Evolutionary conservation across 2,329 filamentous ascomycete species (phyloP), one percentile per base, ranked within the genome.

Genomic region (Epichloe hybrida): DNA sequence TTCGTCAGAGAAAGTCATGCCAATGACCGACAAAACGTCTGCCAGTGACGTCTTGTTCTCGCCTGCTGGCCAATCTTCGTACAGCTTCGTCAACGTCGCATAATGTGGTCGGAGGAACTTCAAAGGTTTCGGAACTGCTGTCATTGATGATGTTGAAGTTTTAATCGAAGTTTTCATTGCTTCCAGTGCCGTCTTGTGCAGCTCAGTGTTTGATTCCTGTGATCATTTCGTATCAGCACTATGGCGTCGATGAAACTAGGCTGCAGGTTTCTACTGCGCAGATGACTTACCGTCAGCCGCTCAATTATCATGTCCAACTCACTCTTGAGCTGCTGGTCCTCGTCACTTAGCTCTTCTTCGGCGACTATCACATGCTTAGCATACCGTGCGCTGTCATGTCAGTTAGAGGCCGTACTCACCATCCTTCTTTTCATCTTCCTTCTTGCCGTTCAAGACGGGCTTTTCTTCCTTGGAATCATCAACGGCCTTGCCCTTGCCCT

Each of bases 121-220:
- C 62, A 98, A 79, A 36, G 93, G 93, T 72, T 98, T 98, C 23
- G 94, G 93, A 55, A 98, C 93, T 53, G 93, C 93, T 46, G 93
- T 98, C 93, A 98, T 98, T 44, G 94, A 98, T 53, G 90, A 97
- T 58, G 93, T 98, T 53, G 93, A 95, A 51, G 93, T 98, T 76
- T 96, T 97, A 76, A 98, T 98, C 65, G 88, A 94, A 63, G 84
- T 88, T 75, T 96, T 97, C 81, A 98, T 96, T 59, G 89, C 86
- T 69, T 97, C 90, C 59, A 98, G 76, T 50, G 93, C 86, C 53
- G 90, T 81, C 68, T 90, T 91, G 75, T 97, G 96, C 59, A 97
- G 84, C 53, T 81, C 83, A 58, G 79, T 77, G 71, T 97, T 86
- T 58, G 84, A 77, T 73, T 97, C 93, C 88, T 95, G 62, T 3